A percentile compares a stretch with the other conserved stretches of the same genome.
phyloP scores from a whole-genome alignment of 345 rosid species.

The Salix exigua region DNA sequence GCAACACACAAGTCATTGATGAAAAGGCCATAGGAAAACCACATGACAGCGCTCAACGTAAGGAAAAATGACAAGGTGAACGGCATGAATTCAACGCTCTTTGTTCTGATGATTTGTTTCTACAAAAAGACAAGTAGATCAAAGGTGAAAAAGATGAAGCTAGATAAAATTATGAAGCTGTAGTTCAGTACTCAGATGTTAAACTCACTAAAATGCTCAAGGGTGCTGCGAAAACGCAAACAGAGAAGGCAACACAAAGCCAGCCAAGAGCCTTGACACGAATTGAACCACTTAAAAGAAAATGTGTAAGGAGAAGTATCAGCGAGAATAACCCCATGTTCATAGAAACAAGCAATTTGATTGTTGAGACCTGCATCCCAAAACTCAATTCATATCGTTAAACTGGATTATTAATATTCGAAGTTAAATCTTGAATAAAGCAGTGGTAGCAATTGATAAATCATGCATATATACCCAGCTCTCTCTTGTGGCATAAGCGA shows the following conservation, averaged over 20 bases:
- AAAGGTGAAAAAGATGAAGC: background rate
- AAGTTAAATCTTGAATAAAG: background rate
- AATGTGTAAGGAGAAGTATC: slow-evolving; percentile 43
- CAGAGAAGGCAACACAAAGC: slow-evolving; percentile 67
- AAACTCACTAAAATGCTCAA: slow-evolving; percentile 58
- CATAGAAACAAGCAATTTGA: slow-evolving; percentile 44
- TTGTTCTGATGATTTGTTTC: slow-evolving; percentile 50
- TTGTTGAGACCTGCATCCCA: slow-evolving; percentile 48
- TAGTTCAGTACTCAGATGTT: background rate
- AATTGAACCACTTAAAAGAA: slow-evolving; percentile 12
- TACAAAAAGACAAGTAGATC: background rate
- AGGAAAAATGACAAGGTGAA: slow-evolving; percentile 73
- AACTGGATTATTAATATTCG: background rate
- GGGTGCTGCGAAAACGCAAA: slow-evolving; percentile 79
- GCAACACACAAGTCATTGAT: slow-evolving; percentile 59
- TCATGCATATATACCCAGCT: slow-evolving; percentile 30
- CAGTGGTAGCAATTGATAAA: too few relatives aligned
- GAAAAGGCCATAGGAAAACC: slow-evolving; percentile 79
- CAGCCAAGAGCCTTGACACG: slow-evolving; percentile 66
- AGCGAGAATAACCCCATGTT: slow-evolving; percentile 54
- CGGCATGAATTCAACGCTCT: slow-evolving; percentile 95
- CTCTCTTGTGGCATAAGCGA: slow-evolving; percentile 52
- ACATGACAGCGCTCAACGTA: slow-evolving; percentile 67
- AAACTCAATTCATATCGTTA: background rate
- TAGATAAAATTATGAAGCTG: background rate